These are phyloP conservation scores for Protomyces inouyei DNA, from an alignment of 1,139 yeast genomes.

Conservation along the genomic window DNA sequence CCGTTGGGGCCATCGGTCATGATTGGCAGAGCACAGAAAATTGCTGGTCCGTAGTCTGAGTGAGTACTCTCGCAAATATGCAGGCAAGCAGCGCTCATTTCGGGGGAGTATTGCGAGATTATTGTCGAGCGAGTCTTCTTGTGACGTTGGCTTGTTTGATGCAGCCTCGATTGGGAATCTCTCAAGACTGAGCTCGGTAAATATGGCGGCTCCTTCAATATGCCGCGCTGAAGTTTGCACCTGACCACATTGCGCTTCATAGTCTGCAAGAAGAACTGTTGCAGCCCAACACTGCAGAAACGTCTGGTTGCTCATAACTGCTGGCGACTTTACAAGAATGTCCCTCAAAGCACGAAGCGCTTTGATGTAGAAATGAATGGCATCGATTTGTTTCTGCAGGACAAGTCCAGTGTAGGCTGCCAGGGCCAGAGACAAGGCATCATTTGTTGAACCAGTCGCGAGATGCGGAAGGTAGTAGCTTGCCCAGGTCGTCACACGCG, in stretches of 20 bases:
- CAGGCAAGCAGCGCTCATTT: slow-evolving; percentile 21
- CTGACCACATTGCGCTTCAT: slow-evolving; percentile 13
- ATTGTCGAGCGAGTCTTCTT: not conserved
- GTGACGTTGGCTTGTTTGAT: not conserved
- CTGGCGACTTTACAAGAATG: slow-evolving; percentile 1
- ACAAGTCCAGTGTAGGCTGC: slow-evolving; percentile 14
- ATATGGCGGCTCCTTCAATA: slow-evolving; percentile 16
- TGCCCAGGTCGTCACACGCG: slow-evolving; percentile 21
- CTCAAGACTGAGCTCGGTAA: slow-evolving; percentile 11
- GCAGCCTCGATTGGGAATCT: not conserved
- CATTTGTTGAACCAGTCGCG: slow-evolving; percentile 6
- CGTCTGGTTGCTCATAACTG: slow-evolving; percentile 11
- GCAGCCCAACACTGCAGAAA: slow-evolving; percentile 22
- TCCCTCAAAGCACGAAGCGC: slow-evolving; percentile 5
- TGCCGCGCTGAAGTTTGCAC: slow-evolving; percentile 7
- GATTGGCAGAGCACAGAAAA: slow-evolving; percentile 5
- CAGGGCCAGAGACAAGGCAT: slow-evolving; percentile 11
- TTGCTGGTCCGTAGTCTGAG: slow-evolving; percentile 17
- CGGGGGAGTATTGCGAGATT: not conserved
- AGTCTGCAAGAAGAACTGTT: slow-evolving; percentile 17
- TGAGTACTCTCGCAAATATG: slow-evolving; percentile 4
- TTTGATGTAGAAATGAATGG: slow-evolving; percentile 2
- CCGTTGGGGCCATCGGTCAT: slow-evolving; percentile 10
- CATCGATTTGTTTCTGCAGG: slow-evolving; percentile 6
- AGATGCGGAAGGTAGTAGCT: slow-evolving; percentile 21